phyloP scores from a whole-genome alignment of 768 basidiomycete species.

The Psilocybe azurescens region DNA sequence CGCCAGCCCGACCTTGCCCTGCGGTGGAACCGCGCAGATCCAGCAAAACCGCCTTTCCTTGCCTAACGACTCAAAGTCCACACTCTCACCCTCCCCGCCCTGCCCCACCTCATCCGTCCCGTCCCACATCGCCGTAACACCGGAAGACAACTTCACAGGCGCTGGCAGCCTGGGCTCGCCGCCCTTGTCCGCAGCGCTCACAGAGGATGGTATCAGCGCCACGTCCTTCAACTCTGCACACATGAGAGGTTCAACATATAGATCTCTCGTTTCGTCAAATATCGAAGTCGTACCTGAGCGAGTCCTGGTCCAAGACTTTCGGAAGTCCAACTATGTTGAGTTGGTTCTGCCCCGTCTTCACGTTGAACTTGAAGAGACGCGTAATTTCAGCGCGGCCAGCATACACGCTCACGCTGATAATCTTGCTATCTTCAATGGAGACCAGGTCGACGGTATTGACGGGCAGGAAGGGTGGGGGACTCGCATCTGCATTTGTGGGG shows the following conservation, averaged over 20 bases:
- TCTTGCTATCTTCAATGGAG: conserved; percentile 38
- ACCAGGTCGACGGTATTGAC: conserved; percentile 35
- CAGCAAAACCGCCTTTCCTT: conserved; percentile 39
- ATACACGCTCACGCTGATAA: conserved; percentile 45
- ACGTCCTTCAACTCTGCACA: conserved; percentile 46
- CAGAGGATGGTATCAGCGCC: conserved; percentile 45
- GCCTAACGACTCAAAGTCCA: conserved; percentile 31
- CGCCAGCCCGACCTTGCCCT: conserved; percentile 35
- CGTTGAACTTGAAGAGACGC: conserved; percentile 41
- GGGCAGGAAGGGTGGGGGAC: conserved; percentile 12
- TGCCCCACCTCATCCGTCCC: conserved; percentile 34
- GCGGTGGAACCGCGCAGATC: conserved; percentile 35
- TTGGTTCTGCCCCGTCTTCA: conserved; percentile 45
- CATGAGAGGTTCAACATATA: neutral
- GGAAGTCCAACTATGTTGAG: conserved; percentile 46
- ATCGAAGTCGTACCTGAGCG: conserved; percentile 37
- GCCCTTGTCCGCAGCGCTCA: neutral
- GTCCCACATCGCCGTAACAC: conserved; percentile 42
- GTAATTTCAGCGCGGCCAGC: conserved; percentile 46
- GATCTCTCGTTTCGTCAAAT: neutral
- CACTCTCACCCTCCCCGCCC: conserved; percentile 7
- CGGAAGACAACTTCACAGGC: conserved; percentile 31
- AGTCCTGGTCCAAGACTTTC: conserved; percentile 40
- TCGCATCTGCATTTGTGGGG: neutral
- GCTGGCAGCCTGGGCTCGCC: conserved; percentile 17